Evolutionary conservation across 1,284 basidiomycete species (phyloP).

Genomic region (Cutaneotrichosporon cutaneum): DNA sequence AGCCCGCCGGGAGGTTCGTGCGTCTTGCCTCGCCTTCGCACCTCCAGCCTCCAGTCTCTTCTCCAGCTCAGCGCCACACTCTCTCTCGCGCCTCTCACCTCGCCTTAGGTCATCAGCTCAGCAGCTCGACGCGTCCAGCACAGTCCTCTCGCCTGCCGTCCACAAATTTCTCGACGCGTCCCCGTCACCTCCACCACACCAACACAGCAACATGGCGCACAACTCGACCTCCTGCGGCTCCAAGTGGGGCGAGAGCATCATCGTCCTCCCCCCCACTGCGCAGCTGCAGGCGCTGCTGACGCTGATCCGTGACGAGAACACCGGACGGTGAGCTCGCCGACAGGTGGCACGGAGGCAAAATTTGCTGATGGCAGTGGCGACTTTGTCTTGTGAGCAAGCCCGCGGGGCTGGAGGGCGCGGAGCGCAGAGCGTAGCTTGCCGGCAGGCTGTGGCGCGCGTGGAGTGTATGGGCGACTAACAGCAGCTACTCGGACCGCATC

Average conservation of each 20-base stretch:
- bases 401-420: background rate
- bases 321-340: slow-evolving; percentile 54
- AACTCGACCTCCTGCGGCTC: slow-evolving; percentile 1
- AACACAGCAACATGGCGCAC: background rate
- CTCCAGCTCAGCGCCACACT: background rate
- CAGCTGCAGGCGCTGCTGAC: slow-evolving; percentile 95
- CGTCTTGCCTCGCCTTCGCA: background rate
- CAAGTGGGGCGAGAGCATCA: slow-evolving; percentile 37
- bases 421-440: background rate
- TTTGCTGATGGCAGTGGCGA: slow-evolving; percentile 64
- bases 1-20: no score
- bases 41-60: background rate
- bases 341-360: background rate
- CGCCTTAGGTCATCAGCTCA: no score
- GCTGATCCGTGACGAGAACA: slow-evolving; percentile 85
- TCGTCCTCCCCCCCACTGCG: slow-evolving; percentile 60
- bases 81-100: background rate
- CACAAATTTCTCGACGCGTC: background rate
- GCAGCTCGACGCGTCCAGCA: background rate
- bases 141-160: background rate
- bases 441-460: background rate
- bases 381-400: slow-evolving; percentile 76
- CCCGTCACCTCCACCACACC: background rate
- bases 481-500: slow-evolving; percentile 61
- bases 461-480: slow-evolving; percentile 1